A percentile compares a stretch with the other conserved stretches of the same genome.
phyloP scores from a whole-genome alignment of 352 stramenopile species.

The Halophytophthora polymorphica region DNA sequence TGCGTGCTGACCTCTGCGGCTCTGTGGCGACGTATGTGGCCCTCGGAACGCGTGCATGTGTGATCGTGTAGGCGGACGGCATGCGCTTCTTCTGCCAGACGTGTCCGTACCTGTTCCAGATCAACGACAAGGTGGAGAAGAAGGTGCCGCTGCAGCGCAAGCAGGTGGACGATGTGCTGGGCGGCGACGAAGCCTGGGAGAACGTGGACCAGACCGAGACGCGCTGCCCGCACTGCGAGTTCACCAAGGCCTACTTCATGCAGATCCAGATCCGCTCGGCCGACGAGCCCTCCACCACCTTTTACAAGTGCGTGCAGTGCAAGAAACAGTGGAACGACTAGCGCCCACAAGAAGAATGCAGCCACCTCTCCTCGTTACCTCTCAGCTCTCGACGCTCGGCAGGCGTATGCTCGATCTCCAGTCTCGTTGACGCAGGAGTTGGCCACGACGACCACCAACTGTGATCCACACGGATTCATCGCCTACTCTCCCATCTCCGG shows the following conservation, averaged over 20 bases:
- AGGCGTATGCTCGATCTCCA: too few relatives aligned
- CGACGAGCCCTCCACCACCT: conserved; percentile 98
- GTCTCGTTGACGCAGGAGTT: too few relatives aligned
- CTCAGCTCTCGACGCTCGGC: too few relatives aligned
- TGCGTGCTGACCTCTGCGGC: too few relatives aligned
- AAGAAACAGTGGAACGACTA: conserved; percentile 96
- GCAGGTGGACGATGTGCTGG: conserved; percentile 98
- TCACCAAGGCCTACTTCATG: conserved; percentile 99
- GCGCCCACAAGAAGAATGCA: background rate
- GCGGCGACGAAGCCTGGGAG: conserved; percentile 96
- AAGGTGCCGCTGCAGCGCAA: conserved; percentile 93
- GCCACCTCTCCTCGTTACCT: too few relatives aligned
- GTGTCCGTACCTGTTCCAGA: conserved; percentile 88
- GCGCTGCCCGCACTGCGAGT: conserved; percentile 93
- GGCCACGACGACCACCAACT: too few relatives aligned
- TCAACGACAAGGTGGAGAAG: conserved; percentile 87
- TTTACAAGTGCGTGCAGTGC: conserved; percentile 99
- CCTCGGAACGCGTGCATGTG: conserved; percentile 2
- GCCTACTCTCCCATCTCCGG: too few relatives aligned
- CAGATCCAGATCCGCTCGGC: conserved; percentile 99
- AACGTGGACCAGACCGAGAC: conserved; percentile 97
- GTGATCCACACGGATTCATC: too few relatives aligned
- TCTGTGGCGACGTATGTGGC: background rate
- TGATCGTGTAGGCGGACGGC: conserved; percentile 57
- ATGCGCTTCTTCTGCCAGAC: conserved; percentile 91